A percentile compares a stretch with the other conserved stretches of the same genome.
Evolutionary conservation across 2,329 filamentous ascomycete species (phyloP).

Genomic region (Graphiopsis chlorocephala): DNA sequence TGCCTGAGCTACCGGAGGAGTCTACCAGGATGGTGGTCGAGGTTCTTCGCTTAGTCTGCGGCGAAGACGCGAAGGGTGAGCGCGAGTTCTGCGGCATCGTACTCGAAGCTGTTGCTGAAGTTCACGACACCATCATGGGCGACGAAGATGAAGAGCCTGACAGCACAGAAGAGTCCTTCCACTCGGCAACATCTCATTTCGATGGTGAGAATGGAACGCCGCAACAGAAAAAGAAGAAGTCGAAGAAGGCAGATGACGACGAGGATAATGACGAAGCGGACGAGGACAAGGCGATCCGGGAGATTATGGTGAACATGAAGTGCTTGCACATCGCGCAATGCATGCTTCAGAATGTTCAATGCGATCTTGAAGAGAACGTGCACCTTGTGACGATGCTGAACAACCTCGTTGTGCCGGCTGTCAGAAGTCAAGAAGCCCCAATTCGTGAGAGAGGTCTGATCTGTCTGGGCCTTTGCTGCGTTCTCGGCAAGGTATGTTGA

Average conservation of each 20-base stretch:
- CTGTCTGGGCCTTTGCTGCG: constrained; percentile 84
- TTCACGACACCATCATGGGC: constrained; percentile 83
- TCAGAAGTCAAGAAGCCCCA: constrained; percentile 86
- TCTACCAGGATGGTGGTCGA: constrained; percentile 85
- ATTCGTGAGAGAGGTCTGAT: constrained; percentile 87
- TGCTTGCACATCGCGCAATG: constrained; percentile 96
- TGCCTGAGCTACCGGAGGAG: constrained; percentile 85
- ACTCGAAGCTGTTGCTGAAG: constrained; percentile 90
- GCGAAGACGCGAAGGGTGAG: constrained; percentile 69
- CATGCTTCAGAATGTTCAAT: constrained; percentile 90
- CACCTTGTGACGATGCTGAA: constrained; percentile 97
- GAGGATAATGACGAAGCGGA: constrained; percentile 56
- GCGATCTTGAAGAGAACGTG: constrained; percentile 82
- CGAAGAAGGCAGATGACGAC: constrained; percentile 54
- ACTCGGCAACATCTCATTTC: constrained; percentile 85
- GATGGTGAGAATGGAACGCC: constrained; percentile 58
- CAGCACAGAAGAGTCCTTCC: constrained; percentile 72
- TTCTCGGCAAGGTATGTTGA: constrained; percentile 70
- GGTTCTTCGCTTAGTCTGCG: constrained; percentile 78
- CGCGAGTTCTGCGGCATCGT: constrained; percentile 81
- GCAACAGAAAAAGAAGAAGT: constrained; percentile 38
- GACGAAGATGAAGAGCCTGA: constrained; percentile 56
- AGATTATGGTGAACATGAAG: constrained; percentile 98
- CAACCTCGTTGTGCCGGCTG: constrained; percentile 91
- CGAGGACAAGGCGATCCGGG: constrained; percentile 72